Evolutionary conservation across 148 eudicot species (phyloP), one percentile per base, ranked within the genome.

Genomic region (Rhododendron williamsianum): DNA sequence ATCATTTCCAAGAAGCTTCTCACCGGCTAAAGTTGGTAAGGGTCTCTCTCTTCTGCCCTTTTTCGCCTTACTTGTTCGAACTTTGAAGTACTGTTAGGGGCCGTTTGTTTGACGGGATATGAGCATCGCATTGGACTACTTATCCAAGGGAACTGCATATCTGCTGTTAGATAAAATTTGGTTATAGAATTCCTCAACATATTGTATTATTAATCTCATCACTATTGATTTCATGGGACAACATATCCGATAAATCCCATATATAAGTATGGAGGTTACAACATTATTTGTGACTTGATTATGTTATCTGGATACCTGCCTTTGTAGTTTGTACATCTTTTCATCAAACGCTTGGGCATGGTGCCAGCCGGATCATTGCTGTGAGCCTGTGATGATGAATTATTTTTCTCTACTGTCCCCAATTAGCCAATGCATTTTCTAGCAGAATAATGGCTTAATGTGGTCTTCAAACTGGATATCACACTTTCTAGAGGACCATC

Each of bases 21-120:
- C 90, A 89, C 82, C 88, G 87, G 56, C 87, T 85, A 80, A 92
- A 91, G 90, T 86, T 91, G 95, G 95, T 91, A 86, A 91, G 90
- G 27, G 0, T 41, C 48, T 38, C 67, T 38, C 83, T 65, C 69
- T 33, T 71, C 9, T 65, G 9, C 38, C 46, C 36, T 35, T 67
- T n/a, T 65, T 48, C 0, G 12, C 67, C 15, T 16, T 67, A 2
- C 43, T 48, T 23, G 35, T 25, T 67, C 15, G 13, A 67, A 1
- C 33, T 25, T 67, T 67, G 33, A 67, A 67, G 73, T 25, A 9
- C 33, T 27, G 33, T 67, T 67, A 67, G 30, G 33, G 73, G 33
- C 35, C 4, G 33, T 67, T 25, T 67, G 5, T 67, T 67, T 25
- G 33, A 2, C 35, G 1, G 15, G 35, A 67, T 67, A 25, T 10